Percentiles rank a stretch among this genome's conserved stretches.
phyloP scores from a whole-genome alignment of 257 asterid species.

The Solanum corneliomulleri region DNA sequence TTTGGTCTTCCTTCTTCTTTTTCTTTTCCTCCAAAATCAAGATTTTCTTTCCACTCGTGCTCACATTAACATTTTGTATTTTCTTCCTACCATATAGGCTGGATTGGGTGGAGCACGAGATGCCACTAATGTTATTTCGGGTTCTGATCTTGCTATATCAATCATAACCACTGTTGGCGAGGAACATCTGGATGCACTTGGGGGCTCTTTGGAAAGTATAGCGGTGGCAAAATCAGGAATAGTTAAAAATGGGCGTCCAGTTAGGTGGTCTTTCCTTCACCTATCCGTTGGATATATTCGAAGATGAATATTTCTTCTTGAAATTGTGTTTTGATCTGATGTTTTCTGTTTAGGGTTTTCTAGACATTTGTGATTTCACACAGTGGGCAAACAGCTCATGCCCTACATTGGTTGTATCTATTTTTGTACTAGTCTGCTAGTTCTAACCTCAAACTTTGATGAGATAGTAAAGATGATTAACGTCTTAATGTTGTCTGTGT shows the following conservation, averaged over 20 bases:
- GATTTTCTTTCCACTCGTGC: not conserved
- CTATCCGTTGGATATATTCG: slow-evolving; percentile 1
- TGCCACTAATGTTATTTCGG: slow-evolving; percentile 78
- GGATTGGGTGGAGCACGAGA: slow-evolving; percentile 94
- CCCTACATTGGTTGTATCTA: not conserved
- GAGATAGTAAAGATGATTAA: not conserved
- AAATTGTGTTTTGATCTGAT: not conserved
- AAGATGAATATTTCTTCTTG: not conserved
- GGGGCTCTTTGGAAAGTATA: slow-evolving; percentile 91
- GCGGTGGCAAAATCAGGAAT: slow-evolving; percentile 90
- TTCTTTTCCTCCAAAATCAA: not conserved
- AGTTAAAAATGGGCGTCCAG: slow-evolving; percentile 78
- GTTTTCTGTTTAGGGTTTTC: not conserved
- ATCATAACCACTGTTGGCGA: slow-evolving; percentile 83
- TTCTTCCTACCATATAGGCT: slow-evolving; percentile 17
- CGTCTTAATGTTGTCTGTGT: not conserved
- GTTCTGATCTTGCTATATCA: slow-evolving; percentile 58
- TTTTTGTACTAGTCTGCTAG: not conserved
- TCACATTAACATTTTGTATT: not conserved
- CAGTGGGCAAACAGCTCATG: not conserved
- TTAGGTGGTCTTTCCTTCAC: slow-evolving; percentile 63
- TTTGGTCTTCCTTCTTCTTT: not conserved
- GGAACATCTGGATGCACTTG: slow-evolving; percentile 93
- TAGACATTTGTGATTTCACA: not conserved
- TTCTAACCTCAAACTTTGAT: not conserved